Conservation (phyloP, 208 protist species). For the Novymonas esmeraldas region DNA sequence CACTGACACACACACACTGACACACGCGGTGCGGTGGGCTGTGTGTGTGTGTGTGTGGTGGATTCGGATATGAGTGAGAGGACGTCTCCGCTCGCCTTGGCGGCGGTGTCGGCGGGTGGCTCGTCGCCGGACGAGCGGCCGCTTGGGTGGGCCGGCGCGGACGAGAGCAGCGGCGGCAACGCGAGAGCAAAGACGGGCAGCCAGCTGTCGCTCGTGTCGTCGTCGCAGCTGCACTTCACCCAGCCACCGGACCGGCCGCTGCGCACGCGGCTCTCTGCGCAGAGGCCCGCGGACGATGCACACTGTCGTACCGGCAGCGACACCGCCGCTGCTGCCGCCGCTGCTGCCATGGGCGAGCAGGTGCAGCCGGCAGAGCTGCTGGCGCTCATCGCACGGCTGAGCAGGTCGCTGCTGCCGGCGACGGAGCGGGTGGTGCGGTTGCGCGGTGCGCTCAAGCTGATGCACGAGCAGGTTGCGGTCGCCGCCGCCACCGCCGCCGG, state of each 20-base stretch:
- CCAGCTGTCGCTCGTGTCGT: background rate
- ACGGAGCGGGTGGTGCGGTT: conserved; percentile 65
- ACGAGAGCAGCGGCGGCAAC: background rate
- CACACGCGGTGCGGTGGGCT: too few relatives aligned
- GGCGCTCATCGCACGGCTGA: conserved; percentile 29
- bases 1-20: too few relatives aligned
- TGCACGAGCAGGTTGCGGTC: conserved; percentile 27
- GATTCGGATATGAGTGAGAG: too few relatives aligned
- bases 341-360: background rate
- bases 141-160: too few relatives aligned
- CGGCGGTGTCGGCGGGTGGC: background rate
- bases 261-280: background rate
- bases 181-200: background rate
- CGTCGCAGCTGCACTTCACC: background rate
- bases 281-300: too few relatives aligned
- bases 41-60: too few relatives aligned
- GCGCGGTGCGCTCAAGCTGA: conserved; percentile 32
- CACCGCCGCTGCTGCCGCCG: background rate
- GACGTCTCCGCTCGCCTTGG: too few relatives aligned
- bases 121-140: background rate
- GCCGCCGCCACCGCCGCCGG: background rate
- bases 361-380: conserved; percentile 23
- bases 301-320: background rate
- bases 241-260: background rate
- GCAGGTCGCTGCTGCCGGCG: conserved; percentile 32